Base-by-base conservation (phyloP, 176 grass and related monocot species). In the Areca catechu region DNA sequence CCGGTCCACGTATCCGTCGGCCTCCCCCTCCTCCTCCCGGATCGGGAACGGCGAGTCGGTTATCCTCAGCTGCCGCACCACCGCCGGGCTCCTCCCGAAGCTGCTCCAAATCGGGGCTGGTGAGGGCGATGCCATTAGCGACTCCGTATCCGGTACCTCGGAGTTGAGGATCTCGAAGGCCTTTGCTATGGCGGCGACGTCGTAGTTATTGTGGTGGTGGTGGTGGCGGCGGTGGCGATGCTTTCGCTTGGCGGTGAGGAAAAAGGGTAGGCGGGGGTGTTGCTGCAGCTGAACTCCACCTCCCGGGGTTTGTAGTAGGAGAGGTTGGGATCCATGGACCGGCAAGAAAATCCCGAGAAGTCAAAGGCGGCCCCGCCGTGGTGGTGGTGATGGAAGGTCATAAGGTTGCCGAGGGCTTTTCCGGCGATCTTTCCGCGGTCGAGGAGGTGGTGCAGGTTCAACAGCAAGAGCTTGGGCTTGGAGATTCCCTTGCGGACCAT, bases 221-320 rank as follows among this genome's bases (percentile, higher is more conserved):
- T 53, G 30, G 4, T 64, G 16, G 19, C 72, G 70, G 48, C 74
- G 59, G 22, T 78, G 30, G 72, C 47, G 19, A 34, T 29, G 22
- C 56, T 58, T 58, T 9, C 61, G 43, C 54, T 53, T 61, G 68
- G 81, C 79, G 12, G 78, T 53, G 49, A 75, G 68, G 53, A 69
- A 16, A 47, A 51, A 15, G 75, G 18, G 59, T 68, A 47, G 16
- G 69, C 61, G 34, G 92, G 86, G 53, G 86, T 96, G 74, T 74
- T 85, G 72, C 66, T 74, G 80, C 92, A 96, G 74, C 92, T 96
- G 83, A 96, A 96, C 76, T 96, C 83, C 0, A 96, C 86, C 66
- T 90, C 86, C 18, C 29, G 29, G 0, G 86, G 71, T 62, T 77
- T 59, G 67, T 69, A 22, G 55, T 65, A 56, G 7, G 82, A 69